phyloP scores from a whole-genome alignment of 164 flowering plant species.

The Euptelea pleiosperma region DNA sequence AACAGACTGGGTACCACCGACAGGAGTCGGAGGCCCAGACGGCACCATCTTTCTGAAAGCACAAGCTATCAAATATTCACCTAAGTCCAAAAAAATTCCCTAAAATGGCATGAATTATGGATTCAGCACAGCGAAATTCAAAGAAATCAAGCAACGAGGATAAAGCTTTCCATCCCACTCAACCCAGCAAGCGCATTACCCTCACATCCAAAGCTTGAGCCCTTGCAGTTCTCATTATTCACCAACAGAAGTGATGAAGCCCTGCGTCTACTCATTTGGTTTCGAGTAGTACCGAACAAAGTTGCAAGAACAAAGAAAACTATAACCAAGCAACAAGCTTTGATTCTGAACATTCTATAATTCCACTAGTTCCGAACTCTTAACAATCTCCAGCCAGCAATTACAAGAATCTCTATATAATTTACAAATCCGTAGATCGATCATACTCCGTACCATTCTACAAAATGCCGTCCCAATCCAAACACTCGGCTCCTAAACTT shows the following conservation, averaged over 20 bases:
- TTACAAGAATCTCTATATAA: slow-evolving; percentile 21
- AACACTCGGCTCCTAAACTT: background rate
- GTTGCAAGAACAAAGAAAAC: slow-evolving; percentile 12
- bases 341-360: slow-evolving; percentile 34
- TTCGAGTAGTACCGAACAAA: slow-evolving; percentile 14
- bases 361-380: slow-evolving; percentile 14
- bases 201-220: slow-evolving; percentile 10
- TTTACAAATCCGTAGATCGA: slow-evolving; percentile 22
- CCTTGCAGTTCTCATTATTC: slow-evolving; percentile 20
- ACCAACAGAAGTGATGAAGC: slow-evolving; percentile 14
- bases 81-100: slow-evolving; percentile 2
- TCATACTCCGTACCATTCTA: slow-evolving; percentile 12
- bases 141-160: slow-evolving; percentile 15
- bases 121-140: background rate
- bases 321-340: slow-evolving; percentile 23
- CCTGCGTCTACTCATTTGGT: slow-evolving; percentile 22
- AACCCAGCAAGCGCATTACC: slow-evolving; percentile 12
- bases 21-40: slow-evolving; percentile 46
- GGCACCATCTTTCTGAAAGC: slow-evolving; percentile 29
- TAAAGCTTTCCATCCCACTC: slow-evolving; percentile 11
- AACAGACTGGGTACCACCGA: slow-evolving; percentile 39
- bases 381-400: slow-evolving; percentile 9
- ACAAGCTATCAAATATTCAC: background rate
- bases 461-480: slow-evolving; percentile 4
- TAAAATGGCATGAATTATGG: slow-evolving; percentile 7